Conservation (phyloP, 1,284 basidiomycete species). For the Moesziomyces parantarcticus region DNA sequence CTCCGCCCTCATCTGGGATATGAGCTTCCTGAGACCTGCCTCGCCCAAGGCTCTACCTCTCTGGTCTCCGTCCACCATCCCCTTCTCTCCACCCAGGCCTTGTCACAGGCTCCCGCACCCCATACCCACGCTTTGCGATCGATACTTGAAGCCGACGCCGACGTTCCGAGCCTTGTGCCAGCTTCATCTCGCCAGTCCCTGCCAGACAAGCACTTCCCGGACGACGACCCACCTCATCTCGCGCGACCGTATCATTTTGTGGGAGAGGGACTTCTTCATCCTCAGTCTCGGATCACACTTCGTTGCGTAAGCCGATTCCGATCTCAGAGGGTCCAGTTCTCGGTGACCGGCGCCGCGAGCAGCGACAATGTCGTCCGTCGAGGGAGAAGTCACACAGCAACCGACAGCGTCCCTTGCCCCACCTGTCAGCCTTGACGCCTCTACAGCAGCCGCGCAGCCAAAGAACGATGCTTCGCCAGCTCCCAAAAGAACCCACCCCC, state of each 20-base stretch:
- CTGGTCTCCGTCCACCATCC: not conserved
- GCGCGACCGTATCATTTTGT: not conserved
- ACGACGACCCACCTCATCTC: not conserved
- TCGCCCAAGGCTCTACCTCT: not conserved
- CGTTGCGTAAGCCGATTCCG: too few relatives aligned
- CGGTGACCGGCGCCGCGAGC: too few relatives aligned
- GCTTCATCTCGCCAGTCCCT: too few relatives aligned
- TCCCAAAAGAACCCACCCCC: constrained; percentile 19
- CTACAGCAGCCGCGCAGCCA: constrained; percentile 3
- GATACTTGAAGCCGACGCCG: too few relatives aligned
- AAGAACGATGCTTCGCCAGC: constrained; percentile 17
- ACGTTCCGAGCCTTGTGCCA: too few relatives aligned
- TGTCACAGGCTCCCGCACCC: too few relatives aligned
- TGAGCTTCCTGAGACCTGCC: not conserved
- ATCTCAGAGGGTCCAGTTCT: too few relatives aligned
- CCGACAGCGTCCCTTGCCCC: not conserved
- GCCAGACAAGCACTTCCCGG: too few relatives aligned
- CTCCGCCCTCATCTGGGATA: not conserved
- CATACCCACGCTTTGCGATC: too few relatives aligned
- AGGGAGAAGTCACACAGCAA: constrained; percentile 3
- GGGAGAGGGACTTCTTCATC: not conserved
- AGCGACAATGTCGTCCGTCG: not conserved
- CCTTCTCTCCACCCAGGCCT: not conserved
- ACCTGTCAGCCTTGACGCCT: not conserved
- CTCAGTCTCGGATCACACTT: not conserved